Conservation (phyloP, 495 filamentous ascomycete species). For the Hypoxylon fuscum region DNA sequence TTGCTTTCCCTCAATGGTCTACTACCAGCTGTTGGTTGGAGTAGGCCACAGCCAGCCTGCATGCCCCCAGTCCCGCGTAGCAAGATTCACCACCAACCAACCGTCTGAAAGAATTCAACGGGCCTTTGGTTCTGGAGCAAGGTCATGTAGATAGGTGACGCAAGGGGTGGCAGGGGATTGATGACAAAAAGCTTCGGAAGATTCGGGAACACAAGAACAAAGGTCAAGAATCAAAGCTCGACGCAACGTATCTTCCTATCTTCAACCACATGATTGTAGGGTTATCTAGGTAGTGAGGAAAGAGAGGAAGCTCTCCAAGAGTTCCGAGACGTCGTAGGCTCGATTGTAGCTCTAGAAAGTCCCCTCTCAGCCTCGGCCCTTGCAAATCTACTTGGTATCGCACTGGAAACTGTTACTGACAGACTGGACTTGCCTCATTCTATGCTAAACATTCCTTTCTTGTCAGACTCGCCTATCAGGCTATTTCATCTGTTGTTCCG, state of each 20-base stretch:
- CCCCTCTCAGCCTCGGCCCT: conserved; percentile 27
- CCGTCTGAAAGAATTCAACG: no score
- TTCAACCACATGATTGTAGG: conserved; percentile 38
- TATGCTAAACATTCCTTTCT: conserved; percentile 38
- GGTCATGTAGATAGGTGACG: no score
- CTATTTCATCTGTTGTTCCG: conserved; percentile 44
- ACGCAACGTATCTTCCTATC: conserved; percentile 47
- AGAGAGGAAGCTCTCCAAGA: conserved; percentile 10
- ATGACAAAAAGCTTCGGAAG: conserved; percentile 29
- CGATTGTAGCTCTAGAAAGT: conserved; percentile 40
- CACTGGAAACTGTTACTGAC: conserved; percentile 11
- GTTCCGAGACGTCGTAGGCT: conserved; percentile 41
- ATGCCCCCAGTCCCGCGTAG: no score
- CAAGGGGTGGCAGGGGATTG: no score
- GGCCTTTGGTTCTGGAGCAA: no score
- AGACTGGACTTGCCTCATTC: conserved; percentile 44
- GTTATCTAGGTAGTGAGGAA: conserved; percentile 12
- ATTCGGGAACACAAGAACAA: conserved; percentile 39
- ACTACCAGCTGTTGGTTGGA: conserved; percentile 3
- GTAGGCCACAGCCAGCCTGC: neutral
- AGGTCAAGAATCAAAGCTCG: conserved; percentile 41
- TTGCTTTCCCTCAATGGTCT: neutral
- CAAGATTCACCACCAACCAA: no score
- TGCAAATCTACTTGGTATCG: conserved; percentile 25
- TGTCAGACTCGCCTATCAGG: conserved; percentile 23